Base-by-base conservation (phyloP, 306 rosid species). In the Albizia julibrissin region DNA sequence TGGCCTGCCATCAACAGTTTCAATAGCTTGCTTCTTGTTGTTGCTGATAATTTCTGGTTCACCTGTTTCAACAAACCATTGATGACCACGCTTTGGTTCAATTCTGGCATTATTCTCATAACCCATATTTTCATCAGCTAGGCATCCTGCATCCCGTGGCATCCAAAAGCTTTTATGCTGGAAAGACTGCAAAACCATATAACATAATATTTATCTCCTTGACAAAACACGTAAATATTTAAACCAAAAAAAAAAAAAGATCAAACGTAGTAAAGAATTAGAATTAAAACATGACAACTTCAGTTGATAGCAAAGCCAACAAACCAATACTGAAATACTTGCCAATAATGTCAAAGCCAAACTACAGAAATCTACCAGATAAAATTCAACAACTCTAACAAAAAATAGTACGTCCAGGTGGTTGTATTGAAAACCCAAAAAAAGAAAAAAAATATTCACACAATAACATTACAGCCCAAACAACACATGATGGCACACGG, bases 151-250 rank as follows among this genome's bases (percentile, higher is more conserved):
- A 78, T 92, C 93, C 69, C 91, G 88, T 2, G 82, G 85, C 87
- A 90, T 85, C 97, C 97, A 95, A 84, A 89, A 88, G 89, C 87
- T 86, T 88, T 92, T 93, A 81, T 85, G 94, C 92, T 93, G 98
- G 79, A 83, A 93, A 71, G 98, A 95, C 97, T 92, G 88, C 74
- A 84, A 79, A 70, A 44, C 8, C 69, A 82, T 26, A 71, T 19
- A 37, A 68, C 80, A 80, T 79, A 46, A 74, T 77, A 79, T 61
- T 83, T 52, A 76, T 26, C 42, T 76, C 59, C 74, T 56, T 22
- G 52, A 24, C 16, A 52, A 39, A 72, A 47, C 13, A 56, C 49
- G 70, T 61, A 87, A 37, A 56, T 74, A 40, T 52, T 31, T 39
- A 77, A 37, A 37, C 40, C 40, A 77, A 52, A 13, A 0, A 47